phyloP scores from a whole-genome alignment of 2,329 filamentous ascomycete species.

The Emydomyces testavorans region DNA sequence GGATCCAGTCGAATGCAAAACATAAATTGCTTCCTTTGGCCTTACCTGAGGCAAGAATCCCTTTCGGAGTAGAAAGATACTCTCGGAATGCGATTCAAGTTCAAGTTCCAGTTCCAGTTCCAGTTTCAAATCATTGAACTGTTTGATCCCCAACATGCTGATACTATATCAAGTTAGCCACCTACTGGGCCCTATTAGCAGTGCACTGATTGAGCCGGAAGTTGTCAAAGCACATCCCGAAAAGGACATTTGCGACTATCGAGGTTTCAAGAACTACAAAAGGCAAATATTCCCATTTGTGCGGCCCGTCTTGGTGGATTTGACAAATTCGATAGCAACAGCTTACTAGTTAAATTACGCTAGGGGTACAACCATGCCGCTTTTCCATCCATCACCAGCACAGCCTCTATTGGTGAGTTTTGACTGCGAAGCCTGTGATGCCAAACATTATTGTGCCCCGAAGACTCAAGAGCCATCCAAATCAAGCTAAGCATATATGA shows the following conservation, averaged over 20 bases:
- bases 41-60: constrained; percentile 3
- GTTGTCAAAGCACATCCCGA: background rate
- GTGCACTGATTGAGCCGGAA: background rate
- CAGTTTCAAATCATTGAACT: constrained; percentile 8
- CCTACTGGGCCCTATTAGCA: background rate
- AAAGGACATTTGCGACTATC: background rate
- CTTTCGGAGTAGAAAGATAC: background rate
- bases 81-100: background rate
- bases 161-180: background rate
- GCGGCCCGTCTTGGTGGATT: background rate
- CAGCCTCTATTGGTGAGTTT: background rate
- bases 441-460: background rate
- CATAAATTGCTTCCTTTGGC: constrained; percentile 11
- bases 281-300: background rate
- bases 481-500: too few relatives aligned
- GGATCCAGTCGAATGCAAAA: background rate
- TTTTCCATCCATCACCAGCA: background rate
- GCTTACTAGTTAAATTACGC: constrained; percentile 3
- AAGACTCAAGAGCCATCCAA: too few relatives aligned
- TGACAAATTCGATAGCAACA: background rate
- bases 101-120: background rate
- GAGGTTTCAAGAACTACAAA: background rate
- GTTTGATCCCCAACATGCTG: constrained; percentile 6
- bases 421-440: background rate
- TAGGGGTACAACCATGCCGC: constrained; percentile 2